Evolutionary conservation across 768 basidiomycete genomes (phyloP).

Genomic region (Lentinula boryana): DNA sequence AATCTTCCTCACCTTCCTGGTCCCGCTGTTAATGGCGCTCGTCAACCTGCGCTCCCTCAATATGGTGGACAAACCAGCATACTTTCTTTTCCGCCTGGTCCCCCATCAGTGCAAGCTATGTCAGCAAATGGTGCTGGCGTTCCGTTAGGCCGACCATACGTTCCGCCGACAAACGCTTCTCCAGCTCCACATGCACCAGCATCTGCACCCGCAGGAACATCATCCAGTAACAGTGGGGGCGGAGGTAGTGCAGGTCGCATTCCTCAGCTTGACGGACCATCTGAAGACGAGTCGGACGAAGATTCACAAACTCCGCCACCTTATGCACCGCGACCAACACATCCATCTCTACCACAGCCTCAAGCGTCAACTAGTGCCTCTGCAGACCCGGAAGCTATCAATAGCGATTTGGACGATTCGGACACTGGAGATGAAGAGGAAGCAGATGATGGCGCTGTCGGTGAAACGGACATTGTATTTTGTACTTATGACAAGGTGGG

Average conservation of each 20-base stretch:
- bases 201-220: conserved; percentile 6
- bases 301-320: conserved; percentile 63
- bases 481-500: conserved; percentile 97
- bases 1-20: conserved; percentile 59
- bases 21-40: conserved; percentile 53
- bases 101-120: conserved; percentile 11
- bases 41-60: conserved; percentile 36
- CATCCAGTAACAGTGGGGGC: background rate
- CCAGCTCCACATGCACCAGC: background rate
- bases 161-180: conserved; percentile 13
- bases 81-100: conserved; percentile 42
- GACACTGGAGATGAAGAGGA: conserved; percentile 86
- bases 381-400: conserved; percentile 79
- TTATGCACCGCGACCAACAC: conserved; percentile 68
- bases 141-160: conserved; percentile 1
- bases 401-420: conserved; percentile 94
- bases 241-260: conserved; percentile 27
- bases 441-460: conserved; percentile 66
- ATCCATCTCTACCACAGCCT: conserved; percentile 73
- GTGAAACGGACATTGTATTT: conserved; percentile 89
- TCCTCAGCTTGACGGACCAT: conserved; percentile 80
- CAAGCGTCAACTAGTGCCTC: conserved; percentile 27
- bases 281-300: conserved; percentile 49
- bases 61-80: conserved; percentile 56
- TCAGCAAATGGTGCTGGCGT: background rate